phyloP scores from a whole-genome alignment of 352 stramenopile species.

The Pythium coloratum region DNA sequence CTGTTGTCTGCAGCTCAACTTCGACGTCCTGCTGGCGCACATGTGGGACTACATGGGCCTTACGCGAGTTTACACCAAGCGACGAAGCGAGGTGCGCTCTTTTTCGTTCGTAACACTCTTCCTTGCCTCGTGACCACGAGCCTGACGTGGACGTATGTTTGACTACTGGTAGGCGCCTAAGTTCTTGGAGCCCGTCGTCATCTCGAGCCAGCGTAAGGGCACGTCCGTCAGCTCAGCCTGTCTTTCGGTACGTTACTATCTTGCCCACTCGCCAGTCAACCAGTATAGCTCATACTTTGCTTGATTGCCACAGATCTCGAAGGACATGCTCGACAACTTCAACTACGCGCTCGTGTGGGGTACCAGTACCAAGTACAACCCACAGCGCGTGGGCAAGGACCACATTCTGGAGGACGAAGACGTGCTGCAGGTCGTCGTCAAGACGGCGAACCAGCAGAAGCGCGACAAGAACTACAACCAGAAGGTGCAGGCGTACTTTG shows the following conservation, averaged over 20 bases:
- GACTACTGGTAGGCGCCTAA: conserved; percentile 41
- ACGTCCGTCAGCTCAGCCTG: conserved; percentile 79
- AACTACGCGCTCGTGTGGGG: conserved; percentile 99
- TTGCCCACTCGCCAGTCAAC: neutral
- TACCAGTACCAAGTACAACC: conserved; percentile 97
- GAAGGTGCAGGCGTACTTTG: conserved; percentile 94
- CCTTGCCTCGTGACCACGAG: too few relatives aligned
- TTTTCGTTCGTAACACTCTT: too few relatives aligned
- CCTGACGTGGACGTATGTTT: too few relatives aligned
- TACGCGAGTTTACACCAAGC: conserved; percentile 89
- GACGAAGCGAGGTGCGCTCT: conserved; percentile 67
- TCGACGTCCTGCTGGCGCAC: conserved; percentile 90
- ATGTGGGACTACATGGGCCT: conserved; percentile 92
- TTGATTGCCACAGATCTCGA: conserved; percentile 71
- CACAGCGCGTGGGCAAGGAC: conserved; percentile 94
- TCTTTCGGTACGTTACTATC: conserved; percentile 58
- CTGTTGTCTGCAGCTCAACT: conserved; percentile 88
- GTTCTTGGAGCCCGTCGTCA: conserved; percentile 81
- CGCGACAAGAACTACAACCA: conserved; percentile 97
- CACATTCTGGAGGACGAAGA: conserved; percentile 98
- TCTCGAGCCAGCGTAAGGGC: conserved; percentile 83
- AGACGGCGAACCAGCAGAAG: conserved; percentile 98
- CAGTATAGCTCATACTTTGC: neutral
- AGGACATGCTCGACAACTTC: conserved; percentile 95
- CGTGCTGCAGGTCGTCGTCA: conserved; percentile 97